Evolutionary conservation across 345 rosid species (phyloP).

Genomic region (Toxicodendron radicans): DNA sequence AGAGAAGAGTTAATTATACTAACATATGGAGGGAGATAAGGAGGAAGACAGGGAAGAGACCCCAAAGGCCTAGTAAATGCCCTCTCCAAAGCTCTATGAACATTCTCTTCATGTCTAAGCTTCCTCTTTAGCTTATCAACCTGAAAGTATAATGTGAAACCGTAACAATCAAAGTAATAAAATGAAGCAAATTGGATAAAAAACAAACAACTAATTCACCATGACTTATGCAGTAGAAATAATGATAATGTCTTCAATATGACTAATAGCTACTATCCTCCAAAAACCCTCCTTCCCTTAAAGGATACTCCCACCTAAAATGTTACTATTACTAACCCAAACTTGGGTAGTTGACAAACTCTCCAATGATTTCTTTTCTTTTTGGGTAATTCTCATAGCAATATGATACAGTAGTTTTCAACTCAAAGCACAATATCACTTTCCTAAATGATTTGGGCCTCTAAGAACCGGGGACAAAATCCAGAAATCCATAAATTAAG

Average conservation of each 20-base stretch:
- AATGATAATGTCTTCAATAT: background rate
- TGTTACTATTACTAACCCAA: background rate
- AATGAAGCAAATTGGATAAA: slow-evolving; percentile 9
- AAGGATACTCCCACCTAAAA: background rate
- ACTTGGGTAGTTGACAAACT: background rate
- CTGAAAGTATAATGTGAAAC: slow-evolving; percentile 35
- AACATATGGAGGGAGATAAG: slow-evolving; percentile 88
- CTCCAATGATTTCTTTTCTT: background rate
- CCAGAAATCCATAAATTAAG: no score
- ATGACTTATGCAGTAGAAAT: no score
- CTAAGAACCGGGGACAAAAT: background rate
- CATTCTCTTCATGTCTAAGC: slow-evolving; percentile 95
- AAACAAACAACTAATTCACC: no score
- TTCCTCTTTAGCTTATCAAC: slow-evolving; percentile 93
- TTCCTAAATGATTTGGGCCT: background rate
- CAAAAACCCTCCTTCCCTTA: no score
- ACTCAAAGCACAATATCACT: background rate
- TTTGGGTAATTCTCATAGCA: no score
- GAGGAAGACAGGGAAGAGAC: slow-evolving; percentile 94
- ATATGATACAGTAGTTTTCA: no score
- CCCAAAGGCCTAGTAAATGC: slow-evolving; percentile 95
- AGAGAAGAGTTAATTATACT: slow-evolving; percentile 29
- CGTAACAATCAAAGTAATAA: slow-evolving; percentile 10
- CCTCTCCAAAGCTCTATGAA: slow-evolving; percentile 92
- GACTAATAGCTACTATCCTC: background rate